Conservation (phyloP, 2,329 filamentous ascomycete species). For the Rhinocladiella similis region DNA sequence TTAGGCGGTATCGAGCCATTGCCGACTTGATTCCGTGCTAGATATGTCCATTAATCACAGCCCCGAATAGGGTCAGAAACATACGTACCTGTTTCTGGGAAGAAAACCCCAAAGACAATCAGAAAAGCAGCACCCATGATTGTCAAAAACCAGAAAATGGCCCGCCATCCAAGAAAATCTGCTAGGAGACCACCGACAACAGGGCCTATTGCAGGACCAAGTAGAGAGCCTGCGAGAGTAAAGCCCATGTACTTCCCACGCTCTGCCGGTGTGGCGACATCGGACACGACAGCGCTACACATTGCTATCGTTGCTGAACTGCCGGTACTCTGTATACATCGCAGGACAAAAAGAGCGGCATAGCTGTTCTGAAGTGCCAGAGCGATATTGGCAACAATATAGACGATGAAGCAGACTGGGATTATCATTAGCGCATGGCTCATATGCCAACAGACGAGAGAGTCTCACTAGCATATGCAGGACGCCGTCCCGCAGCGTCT, state of each 20-base stretch:
- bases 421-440: not conserved
- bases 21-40: conserved; percentile 37
- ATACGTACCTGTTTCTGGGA: conserved; percentile 37
- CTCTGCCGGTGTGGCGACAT: conserved; percentile 40
- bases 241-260: conserved; percentile 45
- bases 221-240: conserved; percentile 37
- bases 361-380: conserved; percentile 43
- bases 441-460: not conserved
- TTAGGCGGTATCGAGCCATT: conserved; percentile 42
- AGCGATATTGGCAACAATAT: conserved; percentile 45
- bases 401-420: conserved; percentile 44
- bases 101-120: conserved; percentile 33
- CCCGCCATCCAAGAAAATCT: conserved; percentile 52
- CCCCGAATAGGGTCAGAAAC: no score
- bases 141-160: conserved; percentile 57
- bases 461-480: conserved; percentile 45
- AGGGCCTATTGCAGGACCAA: conserved; percentile 48
- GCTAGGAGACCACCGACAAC: conserved; percentile 43
- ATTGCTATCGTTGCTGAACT: conserved; percentile 44
- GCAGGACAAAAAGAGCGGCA: conserved; percentile 39
- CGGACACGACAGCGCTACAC: conserved; percentile 41
- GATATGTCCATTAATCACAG: not conserved
- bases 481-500: conserved; percentile 52
- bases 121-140: conserved; percentile 45
- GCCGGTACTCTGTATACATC: conserved; percentile 36